phyloP scores from a whole-genome alignment of 441 rosid species.

The Erodium texanum region DNA sequence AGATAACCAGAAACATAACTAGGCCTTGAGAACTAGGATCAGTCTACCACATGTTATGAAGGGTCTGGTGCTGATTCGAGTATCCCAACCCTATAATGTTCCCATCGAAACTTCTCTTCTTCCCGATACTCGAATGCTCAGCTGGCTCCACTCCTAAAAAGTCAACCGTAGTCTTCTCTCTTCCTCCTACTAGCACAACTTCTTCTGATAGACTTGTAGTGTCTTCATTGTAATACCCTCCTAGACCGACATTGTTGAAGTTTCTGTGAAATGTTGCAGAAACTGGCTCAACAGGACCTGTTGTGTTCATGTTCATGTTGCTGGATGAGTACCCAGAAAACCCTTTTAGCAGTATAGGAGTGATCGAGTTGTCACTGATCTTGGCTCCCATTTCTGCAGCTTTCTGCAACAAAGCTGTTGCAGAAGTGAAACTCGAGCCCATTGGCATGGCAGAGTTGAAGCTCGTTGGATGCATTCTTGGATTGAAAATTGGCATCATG shows the following conservation, averaged over 20 bases:
- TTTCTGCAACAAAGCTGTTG: conserved; percentile 51
- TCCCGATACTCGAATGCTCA: conserved; percentile 22
- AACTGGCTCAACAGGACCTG: conserved; percentile 21
- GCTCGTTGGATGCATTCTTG: conserved; percentile 15
- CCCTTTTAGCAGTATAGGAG: conserved; percentile 44
- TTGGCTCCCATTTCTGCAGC: conserved; percentile 58
- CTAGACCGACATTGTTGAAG: conserved; percentile 17
- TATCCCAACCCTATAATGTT: conserved; percentile 20
- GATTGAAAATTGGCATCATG: conserved; percentile 26
- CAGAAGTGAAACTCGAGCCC: conserved; percentile 33
- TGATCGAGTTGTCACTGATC: conserved; percentile 35
- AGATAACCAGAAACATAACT: neutral
- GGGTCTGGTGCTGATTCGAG: conserved; percentile 20
- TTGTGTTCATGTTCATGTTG: conserved; percentile 20
- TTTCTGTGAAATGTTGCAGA: conserved; percentile 18
- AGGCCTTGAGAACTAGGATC: neutral
- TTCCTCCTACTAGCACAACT: too few relatives aligned
- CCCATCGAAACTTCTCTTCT: conserved; percentile 25
- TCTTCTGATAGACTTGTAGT: conserved; percentile 12
- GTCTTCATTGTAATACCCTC: conserved; percentile 19
- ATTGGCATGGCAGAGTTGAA: conserved; percentile 7
- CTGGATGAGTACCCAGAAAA: conserved; percentile 33
- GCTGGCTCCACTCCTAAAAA: conserved; percentile 44
- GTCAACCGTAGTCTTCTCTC: conserved; percentile 38
- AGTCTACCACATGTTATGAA: conserved; percentile 17